These are phyloP conservation scores for Hemerocallis citrina DNA, from an alignment of 106 monocot species.

Conservation along the genomic window DNA sequence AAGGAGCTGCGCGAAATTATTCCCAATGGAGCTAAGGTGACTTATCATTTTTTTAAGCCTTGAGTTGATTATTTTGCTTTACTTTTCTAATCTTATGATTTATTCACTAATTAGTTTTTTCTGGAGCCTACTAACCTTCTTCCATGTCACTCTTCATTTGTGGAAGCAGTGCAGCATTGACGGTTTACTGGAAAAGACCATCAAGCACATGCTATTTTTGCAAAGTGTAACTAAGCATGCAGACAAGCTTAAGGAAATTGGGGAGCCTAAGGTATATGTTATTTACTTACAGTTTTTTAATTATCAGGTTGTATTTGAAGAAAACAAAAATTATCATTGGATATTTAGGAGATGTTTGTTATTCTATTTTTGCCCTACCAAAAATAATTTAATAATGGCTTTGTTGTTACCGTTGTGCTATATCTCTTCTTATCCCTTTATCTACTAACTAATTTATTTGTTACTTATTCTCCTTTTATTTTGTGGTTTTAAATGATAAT, in stretches of 20 bases:
- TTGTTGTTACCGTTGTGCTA: no score
- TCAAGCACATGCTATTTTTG: conserved; percentile 68
- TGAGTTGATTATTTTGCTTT: background rate
- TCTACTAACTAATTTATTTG: no score
- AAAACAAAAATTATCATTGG: no score
- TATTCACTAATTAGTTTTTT: background rate
- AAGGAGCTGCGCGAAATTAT: conserved; percentile 95
- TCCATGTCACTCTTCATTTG: background rate
- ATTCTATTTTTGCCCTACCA: no score
- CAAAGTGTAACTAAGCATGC: conserved; percentile 69
- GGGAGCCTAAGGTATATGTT: conserved; percentile 40
- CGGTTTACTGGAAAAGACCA: conserved; percentile 56
- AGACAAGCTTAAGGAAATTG: conserved; percentile 54
- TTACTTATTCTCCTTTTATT: no score
- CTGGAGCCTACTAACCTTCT: background rate
- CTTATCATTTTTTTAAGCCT: background rate
- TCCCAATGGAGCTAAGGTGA: conserved; percentile 91
- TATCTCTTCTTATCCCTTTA: no score
- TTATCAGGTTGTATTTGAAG: no score
- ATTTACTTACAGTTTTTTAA: no score
- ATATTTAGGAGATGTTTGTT: no score
- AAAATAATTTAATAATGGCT: no score
- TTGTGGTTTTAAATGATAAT: no score
- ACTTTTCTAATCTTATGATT: background rate
- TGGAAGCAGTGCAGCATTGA: conserved; percentile 58